Percentiles rank a stretch among this genome's conserved stretches.
These are phyloP conservation scores for Cystobasidiopsis lactophilus DNA, from an alignment of 768 basidiomycete genomes.

Conservation along the genomic window DNA sequence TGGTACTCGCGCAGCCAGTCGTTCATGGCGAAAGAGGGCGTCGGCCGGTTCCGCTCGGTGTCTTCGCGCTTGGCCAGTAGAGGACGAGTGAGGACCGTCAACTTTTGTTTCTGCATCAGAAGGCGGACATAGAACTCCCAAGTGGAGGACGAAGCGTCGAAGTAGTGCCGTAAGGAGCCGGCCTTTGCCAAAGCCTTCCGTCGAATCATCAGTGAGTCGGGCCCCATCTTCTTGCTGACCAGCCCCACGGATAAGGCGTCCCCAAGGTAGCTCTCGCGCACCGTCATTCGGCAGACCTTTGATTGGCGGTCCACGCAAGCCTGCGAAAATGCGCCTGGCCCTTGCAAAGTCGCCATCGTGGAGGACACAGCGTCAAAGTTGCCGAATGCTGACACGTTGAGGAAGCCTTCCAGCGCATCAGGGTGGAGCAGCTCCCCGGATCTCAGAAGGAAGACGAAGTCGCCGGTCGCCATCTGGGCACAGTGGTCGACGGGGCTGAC, in stretches of 20 bases:
- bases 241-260: slow-evolving; percentile 9
- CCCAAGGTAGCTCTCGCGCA: slow-evolving; percentile 13
- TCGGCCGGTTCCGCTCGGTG: too few relatives aligned
- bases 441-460: slow-evolving; percentile 12
- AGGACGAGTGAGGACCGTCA: too few relatives aligned
- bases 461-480: not conserved
- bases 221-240: slow-evolving; percentile 4
- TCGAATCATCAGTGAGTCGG: too few relatives aligned
- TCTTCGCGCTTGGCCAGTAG: too few relatives aligned
- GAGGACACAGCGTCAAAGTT: slow-evolving; percentile 10
- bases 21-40: slow-evolving; percentile 11
- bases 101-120: too few relatives aligned
- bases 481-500: slow-evolving; percentile 11
- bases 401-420: slow-evolving; percentile 11
- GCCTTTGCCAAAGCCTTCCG: too few relatives aligned
- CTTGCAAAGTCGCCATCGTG: slow-evolving; percentile 15
- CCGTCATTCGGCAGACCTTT: too few relatives aligned
- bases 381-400: slow-evolving; percentile 3
- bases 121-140: too few relatives aligned
- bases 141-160: too few relatives aligned
- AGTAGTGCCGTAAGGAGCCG: too few relatives aligned
- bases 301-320: not conserved
- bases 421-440: slow-evolving; percentile 16
- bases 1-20: slow-evolving; percentile 13
- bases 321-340: slow-evolving; percentile 4